Conservation (phyloP, 345 rosid genomes). For the Mercurialis annua region DNA sequence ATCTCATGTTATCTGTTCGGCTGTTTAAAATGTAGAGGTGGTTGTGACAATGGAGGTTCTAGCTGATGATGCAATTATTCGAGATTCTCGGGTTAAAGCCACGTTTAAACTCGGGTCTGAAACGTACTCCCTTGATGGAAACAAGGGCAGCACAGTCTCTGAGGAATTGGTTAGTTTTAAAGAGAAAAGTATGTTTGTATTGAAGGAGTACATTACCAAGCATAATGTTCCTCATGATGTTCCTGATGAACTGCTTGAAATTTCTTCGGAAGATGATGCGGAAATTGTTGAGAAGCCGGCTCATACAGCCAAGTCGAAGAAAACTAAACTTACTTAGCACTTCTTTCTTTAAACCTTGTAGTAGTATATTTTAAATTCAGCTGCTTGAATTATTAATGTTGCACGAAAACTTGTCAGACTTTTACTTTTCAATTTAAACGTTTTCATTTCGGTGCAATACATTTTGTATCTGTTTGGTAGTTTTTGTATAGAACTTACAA, state of each 20-base stretch:
- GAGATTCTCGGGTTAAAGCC: conserved; percentile 41
- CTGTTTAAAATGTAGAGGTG: not conserved
- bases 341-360: too few species aligned
- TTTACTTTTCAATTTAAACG: too few species aligned
- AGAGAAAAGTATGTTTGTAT: conserved; percentile 66
- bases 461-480: too few species aligned
- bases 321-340: conserved; percentile 51
- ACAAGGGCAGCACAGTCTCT: conserved; percentile 38
- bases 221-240: conserved; percentile 77
- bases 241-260: conserved; percentile 59
- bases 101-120: conserved; percentile 65
- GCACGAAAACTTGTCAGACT: too few species aligned
- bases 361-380: too few species aligned
- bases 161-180: conserved; percentile 72
- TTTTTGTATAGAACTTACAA: too few species aligned
- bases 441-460: too few species aligned
- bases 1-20: too few species aligned
- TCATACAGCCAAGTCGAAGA: conserved; percentile 51
- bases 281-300: conserved; percentile 33
- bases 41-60: conserved; percentile 52
- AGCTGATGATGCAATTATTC: conserved; percentile 23
- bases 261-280: conserved; percentile 53
- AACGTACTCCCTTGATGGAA: conserved; percentile 38
- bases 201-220: conserved; percentile 79
- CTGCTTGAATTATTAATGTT: too few species aligned